phyloP scores from a whole-genome alignment of 169 alveolate genomes.

The Blepharisma undulans region DNA sequence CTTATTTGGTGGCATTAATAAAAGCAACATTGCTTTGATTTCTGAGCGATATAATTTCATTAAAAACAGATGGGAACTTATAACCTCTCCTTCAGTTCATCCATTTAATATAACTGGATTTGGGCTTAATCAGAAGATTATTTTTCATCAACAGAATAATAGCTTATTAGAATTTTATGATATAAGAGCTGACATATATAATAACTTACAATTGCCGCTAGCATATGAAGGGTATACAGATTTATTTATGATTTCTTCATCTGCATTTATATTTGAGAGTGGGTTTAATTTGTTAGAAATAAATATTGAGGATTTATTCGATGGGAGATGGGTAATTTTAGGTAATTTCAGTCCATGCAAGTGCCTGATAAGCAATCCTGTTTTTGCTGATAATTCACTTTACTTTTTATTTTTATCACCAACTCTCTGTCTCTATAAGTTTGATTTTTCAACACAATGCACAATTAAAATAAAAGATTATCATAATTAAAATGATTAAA shows the following conservation, averaged over 20 bases:
- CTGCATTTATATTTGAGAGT: neutral
- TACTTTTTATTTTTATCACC: neutral
- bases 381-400: neutral
- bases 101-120: neutral
- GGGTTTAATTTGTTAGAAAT: neutral
- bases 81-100: neutral
- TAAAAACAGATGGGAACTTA: neutral
- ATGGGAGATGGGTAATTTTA: neutral
- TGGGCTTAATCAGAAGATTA: neutral
- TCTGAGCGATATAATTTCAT: neutral
- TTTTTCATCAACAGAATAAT: neutral
- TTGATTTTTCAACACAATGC: neutral
- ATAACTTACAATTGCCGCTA: neutral
- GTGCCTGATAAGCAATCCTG: neutral
- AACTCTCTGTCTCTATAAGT: neutral
- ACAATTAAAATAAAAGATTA: neutral
- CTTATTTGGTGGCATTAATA: neutral
- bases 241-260: neutral
- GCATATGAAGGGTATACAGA: neutral
- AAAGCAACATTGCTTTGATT: neutral
- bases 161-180: neutral
- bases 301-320: neutral
- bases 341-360: neutral
- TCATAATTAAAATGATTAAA: too few relatives aligned
- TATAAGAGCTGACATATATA: neutral